Conservation (phyloP, 2,329 filamentous ascomycete genomes). For the Pseudocercospora eumusae region DNA sequence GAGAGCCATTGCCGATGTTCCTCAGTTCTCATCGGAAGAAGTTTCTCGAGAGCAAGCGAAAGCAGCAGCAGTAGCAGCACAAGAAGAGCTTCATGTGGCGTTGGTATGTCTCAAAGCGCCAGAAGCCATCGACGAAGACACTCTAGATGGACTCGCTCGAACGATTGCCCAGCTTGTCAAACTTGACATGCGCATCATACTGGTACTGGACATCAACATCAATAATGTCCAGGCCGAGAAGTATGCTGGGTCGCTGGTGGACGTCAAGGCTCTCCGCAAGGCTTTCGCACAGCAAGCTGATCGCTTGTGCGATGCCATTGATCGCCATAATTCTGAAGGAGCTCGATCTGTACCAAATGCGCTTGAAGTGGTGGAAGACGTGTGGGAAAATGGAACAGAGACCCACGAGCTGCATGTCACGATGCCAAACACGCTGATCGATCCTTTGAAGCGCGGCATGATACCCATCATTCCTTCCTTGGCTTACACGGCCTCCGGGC, state of each 20-base stretch:
- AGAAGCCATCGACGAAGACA: slow-evolving; percentile 67
- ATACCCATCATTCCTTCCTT: slow-evolving; percentile 70
- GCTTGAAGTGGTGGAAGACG: slow-evolving; percentile 41
- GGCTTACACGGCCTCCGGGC: slow-evolving; percentile 58
- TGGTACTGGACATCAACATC: slow-evolving; percentile 73
- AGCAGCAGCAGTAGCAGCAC: slow-evolving; percentile 23
- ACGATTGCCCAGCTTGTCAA: slow-evolving; percentile 81
- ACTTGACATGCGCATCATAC: slow-evolving; percentile 76
- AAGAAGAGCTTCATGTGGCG: slow-evolving; percentile 69
- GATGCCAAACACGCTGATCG: slow-evolving; percentile 58
- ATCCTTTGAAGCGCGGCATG: slow-evolving; percentile 66
- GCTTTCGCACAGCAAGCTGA: slow-evolving; percentile 61
- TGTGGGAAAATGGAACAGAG: slow-evolving; percentile 22
- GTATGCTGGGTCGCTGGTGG: slow-evolving; percentile 12
- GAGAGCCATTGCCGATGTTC: slow-evolving; percentile 59
- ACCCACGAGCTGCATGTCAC: slow-evolving; percentile 43
- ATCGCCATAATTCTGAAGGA: slow-evolving; percentile 66
- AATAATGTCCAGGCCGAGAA: slow-evolving; percentile 18
- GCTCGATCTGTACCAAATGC: slow-evolving; percentile 67
- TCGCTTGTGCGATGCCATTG: slow-evolving; percentile 73
- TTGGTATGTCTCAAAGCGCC: slow-evolving; percentile 80
- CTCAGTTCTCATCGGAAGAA: slow-evolving; percentile 60
- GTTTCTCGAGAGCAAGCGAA: slow-evolving; percentile 41
- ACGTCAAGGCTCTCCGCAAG: slow-evolving; percentile 27
- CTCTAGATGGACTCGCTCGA: slow-evolving; percentile 72